Conservation (phyloP, 306 rosid species). For the Crataegus laevigata region DNA sequence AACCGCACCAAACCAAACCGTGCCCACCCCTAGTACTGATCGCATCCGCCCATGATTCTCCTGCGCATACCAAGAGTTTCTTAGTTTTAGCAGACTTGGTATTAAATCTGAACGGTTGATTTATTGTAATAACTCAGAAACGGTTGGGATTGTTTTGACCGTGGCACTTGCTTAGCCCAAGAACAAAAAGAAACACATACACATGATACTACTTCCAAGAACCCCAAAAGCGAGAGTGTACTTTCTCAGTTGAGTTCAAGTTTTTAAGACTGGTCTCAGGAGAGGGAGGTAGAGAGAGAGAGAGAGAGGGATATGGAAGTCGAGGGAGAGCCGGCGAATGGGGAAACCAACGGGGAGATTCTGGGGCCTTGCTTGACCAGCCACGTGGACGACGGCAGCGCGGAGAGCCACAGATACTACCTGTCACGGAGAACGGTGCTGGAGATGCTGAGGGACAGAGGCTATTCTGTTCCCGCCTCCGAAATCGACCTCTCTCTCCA, state of each 20-base stretch:
- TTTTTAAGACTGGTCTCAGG: not conserved
- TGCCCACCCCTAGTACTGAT: no score
- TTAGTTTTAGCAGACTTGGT: no score
- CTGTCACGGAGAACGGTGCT: conserved; percentile 58
- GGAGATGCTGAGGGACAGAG: conserved; percentile 90
- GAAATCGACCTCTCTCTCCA: conserved; percentile 57
- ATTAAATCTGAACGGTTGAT: no score
- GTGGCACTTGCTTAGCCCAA: no score
- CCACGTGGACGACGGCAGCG: conserved; percentile 45
- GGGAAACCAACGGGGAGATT: conserved; percentile 1
- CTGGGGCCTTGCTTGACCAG: conserved; percentile 39
- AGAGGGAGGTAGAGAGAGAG: not conserved
- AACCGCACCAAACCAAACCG: no score
- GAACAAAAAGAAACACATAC: not conserved
- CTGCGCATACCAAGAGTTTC: no score
- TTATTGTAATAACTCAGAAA: no score
- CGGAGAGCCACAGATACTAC: conserved; percentile 67
- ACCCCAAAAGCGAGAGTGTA: no score
- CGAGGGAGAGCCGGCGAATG: conserved; percentile 10
- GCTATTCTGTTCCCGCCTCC: conserved; percentile 42
- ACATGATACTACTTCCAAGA: not conserved
- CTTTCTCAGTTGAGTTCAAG: not conserved
- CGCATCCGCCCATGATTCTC: no score
- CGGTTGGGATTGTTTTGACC: no score
- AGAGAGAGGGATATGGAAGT: conserved; percentile 11